Evolutionary conservation across 225 moss, liverwort and hornwort genomes (phyloP).

Genomic region (Polytrichum formosum): DNA sequence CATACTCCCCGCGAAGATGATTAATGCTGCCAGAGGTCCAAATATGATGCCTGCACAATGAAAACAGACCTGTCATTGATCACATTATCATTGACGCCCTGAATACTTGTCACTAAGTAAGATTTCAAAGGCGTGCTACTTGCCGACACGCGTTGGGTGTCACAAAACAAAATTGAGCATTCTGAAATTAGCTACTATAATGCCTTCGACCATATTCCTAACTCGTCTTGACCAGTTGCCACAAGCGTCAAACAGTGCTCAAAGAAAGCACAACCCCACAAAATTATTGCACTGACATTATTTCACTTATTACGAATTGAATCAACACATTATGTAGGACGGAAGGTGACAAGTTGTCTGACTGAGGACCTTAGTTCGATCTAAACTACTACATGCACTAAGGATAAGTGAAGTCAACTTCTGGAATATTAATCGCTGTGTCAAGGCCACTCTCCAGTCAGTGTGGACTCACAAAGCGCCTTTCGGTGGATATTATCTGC

Average conservation of each 20-base stretch:
- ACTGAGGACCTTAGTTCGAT: too few species aligned
- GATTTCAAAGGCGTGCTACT: neutral
- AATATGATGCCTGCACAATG: slow-evolving; percentile 9
- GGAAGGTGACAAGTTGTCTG: too few species aligned
- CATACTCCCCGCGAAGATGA: slow-evolving; percentile 7
- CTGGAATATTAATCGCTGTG: too few species aligned
- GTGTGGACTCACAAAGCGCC: too few species aligned
- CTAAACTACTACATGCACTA: too few species aligned
- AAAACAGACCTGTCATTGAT: neutral
- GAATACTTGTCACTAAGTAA: neutral
- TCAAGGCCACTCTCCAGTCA: too few species aligned
- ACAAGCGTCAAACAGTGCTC: neutral
- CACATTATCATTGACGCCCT: neutral
- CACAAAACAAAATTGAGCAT: neutral
- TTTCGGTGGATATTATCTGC: too few species aligned
- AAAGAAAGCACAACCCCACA: neutral
- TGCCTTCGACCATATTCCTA: neutral
- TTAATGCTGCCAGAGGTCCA: slow-evolving; percentile 6
- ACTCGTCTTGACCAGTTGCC: neutral
- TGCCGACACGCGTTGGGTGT: neutral
- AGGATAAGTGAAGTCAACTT: too few species aligned
- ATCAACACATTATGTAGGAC: too few species aligned
- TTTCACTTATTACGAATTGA: too few species aligned
- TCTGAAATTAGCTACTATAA: neutral
- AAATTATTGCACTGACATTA: too few species aligned